phyloP scores from a whole-genome alignment of 2,329 filamentous ascomycete species.

The Ophiostoma novo-ulmi region DNA sequence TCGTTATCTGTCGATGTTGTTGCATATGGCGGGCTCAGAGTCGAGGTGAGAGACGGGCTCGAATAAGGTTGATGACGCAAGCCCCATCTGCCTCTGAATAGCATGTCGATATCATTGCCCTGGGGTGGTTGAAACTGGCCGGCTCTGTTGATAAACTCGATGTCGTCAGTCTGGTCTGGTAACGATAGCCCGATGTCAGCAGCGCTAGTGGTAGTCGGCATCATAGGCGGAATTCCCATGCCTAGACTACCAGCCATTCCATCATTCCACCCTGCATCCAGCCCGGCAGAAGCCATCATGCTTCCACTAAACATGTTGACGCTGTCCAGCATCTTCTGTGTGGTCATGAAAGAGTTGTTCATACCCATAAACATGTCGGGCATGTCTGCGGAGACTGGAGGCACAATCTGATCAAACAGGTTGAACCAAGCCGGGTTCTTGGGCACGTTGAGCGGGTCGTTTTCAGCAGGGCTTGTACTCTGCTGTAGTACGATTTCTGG shows the following conservation, averaged over 20 bases:
- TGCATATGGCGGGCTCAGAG: neutral
- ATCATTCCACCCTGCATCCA: conserved; percentile 13
- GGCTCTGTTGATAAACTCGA: conserved; percentile 16
- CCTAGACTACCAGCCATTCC: neutral
- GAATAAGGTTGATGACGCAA: conserved; percentile 4
- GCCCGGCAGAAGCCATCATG: conserved; percentile 16
- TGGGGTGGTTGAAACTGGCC: neutral
- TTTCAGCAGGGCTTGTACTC: neutral
- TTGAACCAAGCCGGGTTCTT: conserved; percentile 21
- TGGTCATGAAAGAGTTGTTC: conserved; percentile 29
- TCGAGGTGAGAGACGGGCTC: neutral
- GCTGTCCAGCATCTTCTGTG: conserved; percentile 18
- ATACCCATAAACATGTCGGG: conserved; percentile 28
- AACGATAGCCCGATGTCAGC: neutral
- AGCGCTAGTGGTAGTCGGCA: neutral
- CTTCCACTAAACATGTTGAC: conserved; percentile 15
- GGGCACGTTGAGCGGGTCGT: neutral
- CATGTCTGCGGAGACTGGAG: neutral
- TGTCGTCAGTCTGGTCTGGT: conserved; percentile 14
- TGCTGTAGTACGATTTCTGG: neutral
- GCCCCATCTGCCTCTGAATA: conserved; percentile 11
- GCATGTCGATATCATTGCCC: neutral
- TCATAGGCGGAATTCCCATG: conserved; percentile 12
- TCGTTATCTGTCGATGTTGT: conserved; percentile 4
- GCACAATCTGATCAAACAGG: conserved; percentile 20